phyloP scores from a whole-genome alignment of 805 yeast species.

The Kuraishia piskuri region DNA sequence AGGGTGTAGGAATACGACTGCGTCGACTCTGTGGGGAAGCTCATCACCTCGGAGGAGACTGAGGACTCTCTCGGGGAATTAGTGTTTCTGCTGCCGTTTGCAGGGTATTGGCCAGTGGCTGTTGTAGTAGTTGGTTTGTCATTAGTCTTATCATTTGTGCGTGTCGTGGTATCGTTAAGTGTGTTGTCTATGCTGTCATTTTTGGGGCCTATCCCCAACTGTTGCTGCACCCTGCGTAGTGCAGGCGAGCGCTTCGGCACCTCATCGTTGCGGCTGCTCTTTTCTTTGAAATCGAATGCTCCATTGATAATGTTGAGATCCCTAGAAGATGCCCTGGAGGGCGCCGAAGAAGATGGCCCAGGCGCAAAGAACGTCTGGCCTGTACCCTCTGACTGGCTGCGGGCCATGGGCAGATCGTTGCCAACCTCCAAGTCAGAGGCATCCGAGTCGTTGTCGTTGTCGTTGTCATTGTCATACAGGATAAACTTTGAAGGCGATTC shows the following conservation, averaged over 20 bases:
- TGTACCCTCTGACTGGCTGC: not conserved
- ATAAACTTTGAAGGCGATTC: not conserved
- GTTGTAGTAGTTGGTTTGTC: too few relatives aligned
- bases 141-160: too few relatives aligned
- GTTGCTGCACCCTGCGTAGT: not conserved
- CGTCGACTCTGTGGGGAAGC: slow-evolving; percentile 70
- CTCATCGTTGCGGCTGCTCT: not conserved
- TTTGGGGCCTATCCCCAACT: not conserved
- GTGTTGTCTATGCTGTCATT: not conserved
- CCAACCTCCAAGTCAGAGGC: not conserved
- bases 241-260: not conserved
- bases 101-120: not conserved
- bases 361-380: too few relatives aligned
- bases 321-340: too few relatives aligned
- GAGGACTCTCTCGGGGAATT: not conserved
- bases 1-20: slow-evolving; percentile 83
- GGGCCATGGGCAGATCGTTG: not conserved
- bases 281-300: not conserved
- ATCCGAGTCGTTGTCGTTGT: not conserved
- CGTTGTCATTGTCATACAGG: not conserved
- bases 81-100: too few relatives aligned
- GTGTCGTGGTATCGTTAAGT: not conserved
- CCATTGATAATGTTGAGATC: not conserved
- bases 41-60: slow-evolving; percentile 33
- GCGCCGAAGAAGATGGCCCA: too few relatives aligned